A percentile compares a stretch with the other conserved stretches of the same genome.
Evolutionary conservation across 805 yeast genomes (phyloP).

Genomic region (Schwanniomyces yamadae): DNA sequence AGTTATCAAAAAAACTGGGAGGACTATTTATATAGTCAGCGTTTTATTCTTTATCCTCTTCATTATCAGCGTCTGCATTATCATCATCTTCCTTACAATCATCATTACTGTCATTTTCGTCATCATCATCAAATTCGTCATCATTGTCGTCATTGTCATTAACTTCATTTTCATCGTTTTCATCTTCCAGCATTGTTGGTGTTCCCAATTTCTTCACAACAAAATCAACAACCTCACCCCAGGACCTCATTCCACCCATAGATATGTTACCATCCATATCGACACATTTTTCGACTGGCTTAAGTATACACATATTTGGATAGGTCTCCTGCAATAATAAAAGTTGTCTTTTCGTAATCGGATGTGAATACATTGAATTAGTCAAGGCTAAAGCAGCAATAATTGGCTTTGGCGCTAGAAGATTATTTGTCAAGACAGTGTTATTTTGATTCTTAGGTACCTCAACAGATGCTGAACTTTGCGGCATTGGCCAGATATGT

Average conservation of each 20-base stretch:
- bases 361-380: constrained; percentile 26
- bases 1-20: too few species aligned
- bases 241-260: constrained; percentile 30
- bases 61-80: constrained; percentile 6
- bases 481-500: constrained; percentile 23
- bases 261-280: constrained; percentile 26
- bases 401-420: constrained; percentile 20
- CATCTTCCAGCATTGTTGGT: constrained; percentile 18
- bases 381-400: constrained; percentile 25
- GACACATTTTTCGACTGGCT: constrained; percentile 26
- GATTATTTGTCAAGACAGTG: constrained; percentile 17
- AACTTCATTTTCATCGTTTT: constrained; percentile 16
- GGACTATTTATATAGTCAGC: too few species aligned
- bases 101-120: constrained; percentile 10
- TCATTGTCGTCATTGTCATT: constrained; percentile 10
- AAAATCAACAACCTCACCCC: constrained; percentile 26
- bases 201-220: constrained; percentile 22
- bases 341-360: constrained; percentile 23
- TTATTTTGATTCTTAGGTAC: constrained; percentile 7
- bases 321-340: constrained; percentile 20
- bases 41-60: too few species aligned
- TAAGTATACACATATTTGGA: constrained; percentile 22
- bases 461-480: not conserved
- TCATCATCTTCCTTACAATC: constrained; percentile 12
- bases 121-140: constrained; percentile 9